These are phyloP conservation scores for Sphaerulina populicola DNA, from an alignment of 2,329 filamentous ascomycete genomes.

Conservation along the genomic window DNA sequence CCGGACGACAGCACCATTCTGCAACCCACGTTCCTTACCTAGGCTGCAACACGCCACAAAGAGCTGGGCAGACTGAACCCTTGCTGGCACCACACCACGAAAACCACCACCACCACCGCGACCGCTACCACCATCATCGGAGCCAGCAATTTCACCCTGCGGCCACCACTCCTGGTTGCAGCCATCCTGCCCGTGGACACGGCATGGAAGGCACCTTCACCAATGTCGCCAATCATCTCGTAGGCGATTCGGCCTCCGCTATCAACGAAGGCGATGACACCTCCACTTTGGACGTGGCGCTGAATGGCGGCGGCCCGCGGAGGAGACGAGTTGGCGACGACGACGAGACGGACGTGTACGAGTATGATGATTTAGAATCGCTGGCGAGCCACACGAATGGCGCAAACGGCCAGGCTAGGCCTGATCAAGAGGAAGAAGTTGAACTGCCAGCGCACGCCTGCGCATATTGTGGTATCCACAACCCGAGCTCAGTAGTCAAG, in stretches of 20 bases:
- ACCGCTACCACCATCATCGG: conserved; percentile 2
- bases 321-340: conserved; percentile 77
- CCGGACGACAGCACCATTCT: too few relatives aligned
- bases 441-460: conserved; percentile 91
- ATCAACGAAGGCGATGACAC: conserved; percentile 78
- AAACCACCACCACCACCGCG: background rate
- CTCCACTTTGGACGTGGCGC: conserved; percentile 48
- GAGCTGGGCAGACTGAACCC: too few relatives aligned
- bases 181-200: conserved; percentile 6
- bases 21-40: too few relatives aligned
- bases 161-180: background rate
- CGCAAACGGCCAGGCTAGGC: conserved; percentile 50
- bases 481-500: conserved; percentile 89
- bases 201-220: conserved; percentile 80
- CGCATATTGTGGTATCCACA: conserved; percentile 97
- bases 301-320: conserved; percentile 57
- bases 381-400: conserved; percentile 75
- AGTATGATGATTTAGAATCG: conserved; percentile 60
- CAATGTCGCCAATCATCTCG: conserved; percentile 75
- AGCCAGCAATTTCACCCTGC: conserved; percentile 7
- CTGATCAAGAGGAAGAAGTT: conserved; percentile 67
- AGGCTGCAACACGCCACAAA: too few relatives aligned
- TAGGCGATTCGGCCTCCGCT: conserved; percentile 73
- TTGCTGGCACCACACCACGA: too few relatives aligned
- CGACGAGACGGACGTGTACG: conserved; percentile 73